Evolutionary conservation across 768 basidiomycete genomes (phyloP).

Genomic region (Rhodotorula taiwanensis): DNA sequence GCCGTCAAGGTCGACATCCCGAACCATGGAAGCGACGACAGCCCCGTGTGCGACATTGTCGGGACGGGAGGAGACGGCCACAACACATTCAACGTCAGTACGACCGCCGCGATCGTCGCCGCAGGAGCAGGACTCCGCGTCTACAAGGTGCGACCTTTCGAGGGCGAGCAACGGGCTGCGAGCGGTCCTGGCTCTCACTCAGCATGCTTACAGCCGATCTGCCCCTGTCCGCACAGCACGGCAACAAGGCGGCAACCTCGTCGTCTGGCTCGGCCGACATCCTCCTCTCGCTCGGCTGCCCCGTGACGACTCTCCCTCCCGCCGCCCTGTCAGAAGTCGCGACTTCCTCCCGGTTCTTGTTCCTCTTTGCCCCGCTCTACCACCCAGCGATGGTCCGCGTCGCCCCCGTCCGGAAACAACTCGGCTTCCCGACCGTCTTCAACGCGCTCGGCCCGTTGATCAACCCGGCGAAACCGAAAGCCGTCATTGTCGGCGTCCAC

Average conservation of each 20-base stretch:
- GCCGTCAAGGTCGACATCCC: conserved; percentile 57
- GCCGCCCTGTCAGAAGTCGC: conserved; percentile 50
- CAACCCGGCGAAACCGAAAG: conserved; percentile 76
- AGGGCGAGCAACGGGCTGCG: too few relatives aligned
- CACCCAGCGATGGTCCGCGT: conserved; percentile 77
- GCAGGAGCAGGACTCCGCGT: conserved; percentile 90
- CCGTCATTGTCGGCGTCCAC: conserved; percentile 88
- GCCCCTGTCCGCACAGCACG: conserved; percentile 58
- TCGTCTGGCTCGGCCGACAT: conserved; percentile 91
- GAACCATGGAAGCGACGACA: conserved; percentile 4
- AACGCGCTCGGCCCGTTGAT: conserved; percentile 89
- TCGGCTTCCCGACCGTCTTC: conserved; percentile 95
- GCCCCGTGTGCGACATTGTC: conserved; percentile 60
- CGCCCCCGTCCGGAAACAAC: conserved; percentile 71
- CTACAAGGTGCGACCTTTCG: conserved; percentile 60
- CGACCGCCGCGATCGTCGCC: conserved; percentile 85
- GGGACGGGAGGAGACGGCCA: conserved; percentile 93
- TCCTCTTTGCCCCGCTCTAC: conserved; percentile 89
- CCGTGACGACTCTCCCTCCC: conserved; percentile 55
- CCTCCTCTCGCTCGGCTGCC: conserved; percentile 71
- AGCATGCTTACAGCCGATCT: neutral
- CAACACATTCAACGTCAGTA: conserved; percentile 95
- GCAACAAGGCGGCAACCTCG: conserved; percentile 72
- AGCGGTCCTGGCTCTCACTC: neutral
- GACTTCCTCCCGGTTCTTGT: conserved; percentile 67